Conservation (phyloP, 257 asterid genomes). For the Marsdenia floribunda region DNA sequence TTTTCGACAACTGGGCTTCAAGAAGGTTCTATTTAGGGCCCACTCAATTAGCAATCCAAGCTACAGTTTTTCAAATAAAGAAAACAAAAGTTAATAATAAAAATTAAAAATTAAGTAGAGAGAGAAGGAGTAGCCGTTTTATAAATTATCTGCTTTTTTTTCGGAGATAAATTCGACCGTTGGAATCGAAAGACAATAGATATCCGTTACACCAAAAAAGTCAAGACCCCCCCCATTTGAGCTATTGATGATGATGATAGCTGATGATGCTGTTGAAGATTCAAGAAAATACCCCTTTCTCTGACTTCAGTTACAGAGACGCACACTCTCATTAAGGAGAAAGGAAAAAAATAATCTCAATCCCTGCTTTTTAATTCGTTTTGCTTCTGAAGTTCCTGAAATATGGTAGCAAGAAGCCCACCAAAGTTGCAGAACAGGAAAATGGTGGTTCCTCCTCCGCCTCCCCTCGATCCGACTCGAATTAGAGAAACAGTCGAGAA, state of each 20-base stretch:
- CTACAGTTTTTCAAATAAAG: background rate
- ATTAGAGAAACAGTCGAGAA: constrained; percentile 67
- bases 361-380: background rate
- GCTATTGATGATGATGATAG: background rate
- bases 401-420: constrained; percentile 92
- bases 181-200: background rate
- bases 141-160: constrained; percentile 8
- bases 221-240: background rate
- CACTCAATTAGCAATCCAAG: background rate
- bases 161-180: constrained; percentile 26
- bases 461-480: constrained; percentile 50
- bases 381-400: background rate
- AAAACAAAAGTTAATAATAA: too few species aligned
- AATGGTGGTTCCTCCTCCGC: constrained; percentile 28
- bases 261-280: background rate
- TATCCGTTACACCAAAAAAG: constrained; percentile 21
- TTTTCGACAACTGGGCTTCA: background rate
- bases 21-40: background rate
- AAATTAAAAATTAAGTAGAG: too few species aligned
- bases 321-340: constrained; percentile 13
- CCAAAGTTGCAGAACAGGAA: constrained; percentile 41
- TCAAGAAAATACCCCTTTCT: constrained; percentile 8
- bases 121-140: constrained; percentile 20
- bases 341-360: constrained; percentile 10
- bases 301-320: constrained; percentile 16